Base-by-base conservation (phyloP, 331 rosid species). In the Erythrophleum ivorense region DNA sequence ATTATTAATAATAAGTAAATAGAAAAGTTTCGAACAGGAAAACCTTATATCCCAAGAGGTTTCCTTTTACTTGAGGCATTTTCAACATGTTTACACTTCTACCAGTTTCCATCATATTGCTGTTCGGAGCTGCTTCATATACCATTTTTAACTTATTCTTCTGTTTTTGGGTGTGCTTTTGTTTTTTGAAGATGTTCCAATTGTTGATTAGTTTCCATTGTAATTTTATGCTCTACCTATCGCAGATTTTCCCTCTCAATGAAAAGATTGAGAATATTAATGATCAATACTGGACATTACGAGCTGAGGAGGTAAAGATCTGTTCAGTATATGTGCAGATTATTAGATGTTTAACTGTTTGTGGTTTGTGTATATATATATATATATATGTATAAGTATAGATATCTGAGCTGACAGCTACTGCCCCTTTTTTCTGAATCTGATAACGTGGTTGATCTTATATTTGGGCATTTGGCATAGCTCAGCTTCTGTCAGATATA, bases 201-300 rank as follows among this genome's bases (percentile, higher is more conserved):
- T 48, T 24, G n/a, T 18, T 82, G 33, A 41, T 36, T 43, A 34
- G 58, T 76, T 54, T 70, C 58, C 24, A 48, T 80, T 29, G 9
- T 41, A 58, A 69, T 78, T 33, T 9, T 69, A 54, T 72, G 75
- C 53, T 41, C 36, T 59, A 33, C 70, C n/a, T 78, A 50, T 77
- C 67, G 78, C 93, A 95, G 98, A 85, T 90, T 59, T 95, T 95
- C 81, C 91, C 90, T 10, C 83, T 80, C 83, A 88, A 4, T 49
- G 99, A 95, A 73, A 90, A 87, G 78, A 95, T 95, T 64, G 99
- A 91, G 87, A 91, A 83, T 80, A 95, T 95, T 83, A 93, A 95
- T 89, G 99, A 95, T 71, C 99, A 95, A 54, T 95, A 95, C 89
- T 95, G 98, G 95, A 92, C 95, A 29, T 85, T 92, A 55, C 89